A percentile compares a stretch with the other conserved stretches of the same genome.
Conservation (phyloP, 2,329 filamentous ascomycete genomes). For the Alternaria viburni region DNA sequence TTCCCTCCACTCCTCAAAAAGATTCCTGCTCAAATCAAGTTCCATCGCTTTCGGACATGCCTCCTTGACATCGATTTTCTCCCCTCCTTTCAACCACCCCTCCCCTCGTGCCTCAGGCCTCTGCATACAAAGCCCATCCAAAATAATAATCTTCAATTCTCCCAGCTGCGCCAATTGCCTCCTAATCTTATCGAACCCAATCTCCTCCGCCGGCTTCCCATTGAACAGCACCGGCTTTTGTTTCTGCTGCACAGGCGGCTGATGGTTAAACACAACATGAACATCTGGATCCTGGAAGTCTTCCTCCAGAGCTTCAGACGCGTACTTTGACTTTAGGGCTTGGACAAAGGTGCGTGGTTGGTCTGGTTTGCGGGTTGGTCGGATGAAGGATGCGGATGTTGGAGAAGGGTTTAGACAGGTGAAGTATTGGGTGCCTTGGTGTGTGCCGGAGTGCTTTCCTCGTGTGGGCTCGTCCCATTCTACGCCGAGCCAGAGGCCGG, state of each 20-base stretch:
- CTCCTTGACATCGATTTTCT: constrained; percentile 57
- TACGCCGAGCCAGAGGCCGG: constrained; percentile 86
- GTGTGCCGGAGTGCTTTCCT: constrained; percentile 89
- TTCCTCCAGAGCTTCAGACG: constrained; percentile 50
- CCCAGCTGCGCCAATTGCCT: constrained; percentile 77
- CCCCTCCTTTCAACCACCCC: constrained; percentile 31
- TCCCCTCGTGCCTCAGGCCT: constrained; percentile 36
- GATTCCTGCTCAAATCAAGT: constrained; percentile 83
- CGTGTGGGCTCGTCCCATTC: constrained; percentile 91
- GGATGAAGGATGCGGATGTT: constrained; percentile 85
- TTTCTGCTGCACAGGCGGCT: constrained; percentile 16
- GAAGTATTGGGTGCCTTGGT: constrained; percentile 68
- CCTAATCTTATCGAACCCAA: constrained; percentile 93
- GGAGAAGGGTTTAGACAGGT: constrained; percentile 62
- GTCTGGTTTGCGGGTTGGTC: constrained; percentile 75
- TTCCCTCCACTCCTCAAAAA: constrained; percentile 72
- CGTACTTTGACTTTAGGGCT: constrained; percentile 85
- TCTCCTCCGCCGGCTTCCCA: constrained; percentile 86
- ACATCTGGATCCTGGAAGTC: constrained; percentile 46
- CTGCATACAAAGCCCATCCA: constrained; percentile 75
- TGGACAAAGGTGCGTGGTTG: constrained; percentile 74
- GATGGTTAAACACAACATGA: constrained; percentile 37
- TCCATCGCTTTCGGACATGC: constrained; percentile 69
- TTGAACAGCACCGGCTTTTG: constrained; percentile 70
- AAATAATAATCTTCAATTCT: constrained; percentile 79